Evolutionary conservation across 2,329 filamentous ascomycete genomes (phyloP).

Genomic region (Davidsoniella virescens): DNA sequence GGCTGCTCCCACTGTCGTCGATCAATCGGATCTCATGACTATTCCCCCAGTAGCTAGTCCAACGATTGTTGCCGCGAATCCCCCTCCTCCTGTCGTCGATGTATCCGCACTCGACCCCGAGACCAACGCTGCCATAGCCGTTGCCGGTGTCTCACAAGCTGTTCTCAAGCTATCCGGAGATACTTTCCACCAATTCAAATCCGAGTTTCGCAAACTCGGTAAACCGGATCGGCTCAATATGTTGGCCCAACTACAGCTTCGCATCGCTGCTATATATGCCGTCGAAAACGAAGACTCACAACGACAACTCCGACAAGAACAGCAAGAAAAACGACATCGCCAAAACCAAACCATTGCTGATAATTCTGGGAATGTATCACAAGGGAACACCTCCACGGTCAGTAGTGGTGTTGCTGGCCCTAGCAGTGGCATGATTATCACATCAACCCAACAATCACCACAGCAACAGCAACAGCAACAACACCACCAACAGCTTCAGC

Average conservation of each 20-base stretch:
- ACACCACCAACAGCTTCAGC: constrained; percentile 16
- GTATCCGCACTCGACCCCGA: constrained; percentile 22
- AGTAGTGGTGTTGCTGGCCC: constrained; percentile 11
- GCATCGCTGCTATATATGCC: constrained; percentile 28
- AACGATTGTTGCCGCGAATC: neutral
- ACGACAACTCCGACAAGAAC: constrained; percentile 24
- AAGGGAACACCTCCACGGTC: constrained; percentile 11
- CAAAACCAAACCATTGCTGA: neutral
- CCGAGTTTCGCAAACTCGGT: constrained; percentile 27
- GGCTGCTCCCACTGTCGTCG: neutral
- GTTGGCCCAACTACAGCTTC: constrained; percentile 25
- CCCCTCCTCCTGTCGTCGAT: neutral
- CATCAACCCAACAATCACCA: neutral
- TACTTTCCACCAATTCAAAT: constrained; percentile 28
- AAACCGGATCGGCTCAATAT: constrained; percentile 24
- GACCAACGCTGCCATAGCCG: constrained; percentile 23
- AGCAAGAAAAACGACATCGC: constrained; percentile 23
- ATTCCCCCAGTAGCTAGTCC: neutral
- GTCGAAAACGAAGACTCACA: constrained; percentile 29
- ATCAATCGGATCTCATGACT: constrained; percentile 6
- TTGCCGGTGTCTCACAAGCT: constrained; percentile 25
- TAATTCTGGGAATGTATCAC: neutral
- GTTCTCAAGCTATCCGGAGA: constrained; percentile 26
- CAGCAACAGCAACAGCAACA: constrained; percentile 9
- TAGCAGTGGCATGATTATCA: neutral